Conservation (phyloP, 148 eudicot species). For the Hydrangea macrophylla region DNA sequence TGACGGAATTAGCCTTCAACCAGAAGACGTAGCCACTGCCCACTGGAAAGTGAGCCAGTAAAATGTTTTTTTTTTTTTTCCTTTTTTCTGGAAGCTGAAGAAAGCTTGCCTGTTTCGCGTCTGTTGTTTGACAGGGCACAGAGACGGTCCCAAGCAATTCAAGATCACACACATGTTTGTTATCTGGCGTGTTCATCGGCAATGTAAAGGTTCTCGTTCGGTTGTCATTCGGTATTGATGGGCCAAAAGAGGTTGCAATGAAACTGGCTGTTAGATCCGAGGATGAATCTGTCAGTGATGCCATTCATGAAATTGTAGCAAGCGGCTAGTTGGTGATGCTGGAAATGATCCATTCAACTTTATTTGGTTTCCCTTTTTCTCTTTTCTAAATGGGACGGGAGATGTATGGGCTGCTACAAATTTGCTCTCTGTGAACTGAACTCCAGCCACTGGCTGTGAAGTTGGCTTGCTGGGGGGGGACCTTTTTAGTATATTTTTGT, state of each 20-base stretch:
- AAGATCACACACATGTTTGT: constrained; percentile 86
- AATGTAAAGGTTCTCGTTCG: constrained; percentile 85
- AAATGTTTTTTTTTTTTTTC: not conserved
- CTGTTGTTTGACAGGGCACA: constrained; percentile 60
- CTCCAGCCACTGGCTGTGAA: not conserved
- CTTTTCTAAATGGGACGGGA: not conserved
- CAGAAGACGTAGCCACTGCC: too few relatives aligned
- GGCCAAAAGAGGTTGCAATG: constrained; percentile 90
- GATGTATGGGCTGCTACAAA: not conserved
- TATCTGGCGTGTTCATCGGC: constrained; percentile 90
- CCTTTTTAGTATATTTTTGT: not conserved
- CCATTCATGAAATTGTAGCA: constrained; percentile 92
- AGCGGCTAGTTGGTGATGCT: constrained; percentile 46
- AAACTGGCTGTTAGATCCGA: constrained; percentile 92
- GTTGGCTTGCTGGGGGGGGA: constrained; percentile 2
- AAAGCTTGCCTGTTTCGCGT: not conserved
- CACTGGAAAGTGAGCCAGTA: too few relatives aligned
- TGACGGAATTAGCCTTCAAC: too few relatives aligned
- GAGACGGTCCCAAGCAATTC: constrained; percentile 83
- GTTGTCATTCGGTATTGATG: constrained; percentile 75
- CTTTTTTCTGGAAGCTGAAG: not conserved
- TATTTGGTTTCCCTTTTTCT: not conserved
- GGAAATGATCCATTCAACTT: not conserved
- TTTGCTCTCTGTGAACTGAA: not conserved
- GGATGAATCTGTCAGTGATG: constrained; percentile 81